A percentile compares a stretch with the other conserved stretches of the same genome.
Evolutionary conservation across 352 stramenopile species (phyloP).

Genomic region (Phytophthora hybrid): DNA sequence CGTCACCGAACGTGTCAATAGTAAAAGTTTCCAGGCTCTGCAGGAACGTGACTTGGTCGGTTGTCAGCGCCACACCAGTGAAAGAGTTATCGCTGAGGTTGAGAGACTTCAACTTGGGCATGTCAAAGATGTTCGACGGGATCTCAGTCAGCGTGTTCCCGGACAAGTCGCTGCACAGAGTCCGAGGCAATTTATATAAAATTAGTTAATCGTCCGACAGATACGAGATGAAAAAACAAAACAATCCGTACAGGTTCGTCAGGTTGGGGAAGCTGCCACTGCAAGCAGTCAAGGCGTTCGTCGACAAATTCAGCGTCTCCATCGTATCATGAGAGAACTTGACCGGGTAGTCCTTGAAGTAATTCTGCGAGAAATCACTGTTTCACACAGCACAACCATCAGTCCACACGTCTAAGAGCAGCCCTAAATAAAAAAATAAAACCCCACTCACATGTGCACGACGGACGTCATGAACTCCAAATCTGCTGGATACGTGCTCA

Average conservation of each 20-base stretch:
- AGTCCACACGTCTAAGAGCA: not conserved
- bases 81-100: slow-evolving; percentile 63
- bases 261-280: slow-evolving; percentile 58
- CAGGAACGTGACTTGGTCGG: slow-evolving; percentile 55
- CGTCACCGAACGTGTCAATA: slow-evolving; percentile 50
- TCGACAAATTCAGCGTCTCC: slow-evolving; percentile 61
- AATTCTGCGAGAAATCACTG: slow-evolving; percentile 73
- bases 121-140: slow-evolving; percentile 53
- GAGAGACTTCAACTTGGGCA: slow-evolving; percentile 52
- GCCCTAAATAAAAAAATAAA: not conserved
- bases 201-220: not conserved
- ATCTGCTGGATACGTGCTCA: slow-evolving; percentile 62
- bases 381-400: not conserved
- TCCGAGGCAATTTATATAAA: not conserved
- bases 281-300: slow-evolving; percentile 58
- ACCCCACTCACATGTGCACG: slow-evolving; percentile 54
- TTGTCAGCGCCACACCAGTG: slow-evolving; percentile 48
- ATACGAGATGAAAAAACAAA: not conserved
- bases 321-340: slow-evolving; percentile 59
- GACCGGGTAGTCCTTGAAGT: slow-evolving; percentile 57
- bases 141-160: slow-evolving; percentile 57
- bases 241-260: slow-evolving; percentile 52
- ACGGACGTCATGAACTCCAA: slow-evolving; percentile 58
- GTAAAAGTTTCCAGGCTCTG: slow-evolving; percentile 45
- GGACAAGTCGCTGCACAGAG: slow-evolving; percentile 53